Evolutionary conservation across 768 basidiomycete species (phyloP).

Genomic region (Rhodotorula graminis): DNA sequence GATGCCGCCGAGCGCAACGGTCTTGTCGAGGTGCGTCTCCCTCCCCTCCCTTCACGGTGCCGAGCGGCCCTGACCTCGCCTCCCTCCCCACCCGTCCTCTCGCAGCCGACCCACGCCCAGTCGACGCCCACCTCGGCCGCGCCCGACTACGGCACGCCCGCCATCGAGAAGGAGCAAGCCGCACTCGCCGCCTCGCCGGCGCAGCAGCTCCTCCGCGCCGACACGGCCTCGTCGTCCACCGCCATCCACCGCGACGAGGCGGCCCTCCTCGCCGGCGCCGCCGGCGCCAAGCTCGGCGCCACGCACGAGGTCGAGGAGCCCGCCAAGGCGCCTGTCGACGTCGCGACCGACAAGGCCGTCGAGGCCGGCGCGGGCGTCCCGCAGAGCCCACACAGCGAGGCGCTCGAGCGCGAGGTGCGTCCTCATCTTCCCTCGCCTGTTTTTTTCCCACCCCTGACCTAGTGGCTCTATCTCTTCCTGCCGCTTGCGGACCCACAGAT

Average conservation of each 20-base stretch:
- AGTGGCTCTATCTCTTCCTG: no score
- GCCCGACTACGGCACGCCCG: conserved; percentile 25
- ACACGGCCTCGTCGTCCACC: background rate
- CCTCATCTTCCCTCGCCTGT: no score
- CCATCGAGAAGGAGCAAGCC: conserved; percentile 26
- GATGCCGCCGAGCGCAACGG: background rate
- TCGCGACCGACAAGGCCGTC: background rate
- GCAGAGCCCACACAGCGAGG: background rate
- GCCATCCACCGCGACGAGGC: background rate
- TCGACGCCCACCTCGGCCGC: background rate
- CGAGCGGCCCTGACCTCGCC: rapidly evolving
- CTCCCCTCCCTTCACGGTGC: no score
- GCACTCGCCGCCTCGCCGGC: conserved; percentile 25
- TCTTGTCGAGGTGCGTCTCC: background rate
- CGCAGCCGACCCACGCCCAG: background rate
- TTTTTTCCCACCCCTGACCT: no score
- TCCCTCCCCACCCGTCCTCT: no score
- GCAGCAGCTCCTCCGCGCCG: conserved; percentile 25
- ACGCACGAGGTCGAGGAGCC: conserved; percentile 25
- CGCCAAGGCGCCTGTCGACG: background rate
- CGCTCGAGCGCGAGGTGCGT: conserved; percentile 23
- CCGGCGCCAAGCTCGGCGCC: conserved; percentile 2
- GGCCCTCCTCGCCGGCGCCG: conserved; percentile 22
- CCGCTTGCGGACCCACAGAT: background rate
- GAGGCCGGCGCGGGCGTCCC: background rate